Conservation (phyloP, 2,329 filamentous ascomycete genomes). For the Botrytis fabae region DNA sequence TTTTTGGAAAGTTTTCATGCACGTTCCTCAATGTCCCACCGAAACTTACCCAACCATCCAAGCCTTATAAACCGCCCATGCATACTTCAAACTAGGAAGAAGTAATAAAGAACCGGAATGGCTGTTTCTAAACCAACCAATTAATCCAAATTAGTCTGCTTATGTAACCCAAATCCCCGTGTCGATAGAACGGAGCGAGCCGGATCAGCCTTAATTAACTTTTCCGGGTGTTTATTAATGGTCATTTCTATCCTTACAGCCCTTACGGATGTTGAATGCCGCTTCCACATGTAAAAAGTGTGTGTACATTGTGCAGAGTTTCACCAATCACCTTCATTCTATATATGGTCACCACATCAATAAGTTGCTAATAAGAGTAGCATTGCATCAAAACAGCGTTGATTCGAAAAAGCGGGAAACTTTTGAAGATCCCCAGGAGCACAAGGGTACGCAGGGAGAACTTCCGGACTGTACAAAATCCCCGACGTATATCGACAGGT, state of each 20-base stretch:
- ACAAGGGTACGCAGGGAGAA: slow-evolving; percentile 5
- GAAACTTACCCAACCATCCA: background rate
- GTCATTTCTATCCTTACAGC: background rate
- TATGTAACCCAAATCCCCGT: slow-evolving; percentile 4
- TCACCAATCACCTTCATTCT: background rate
- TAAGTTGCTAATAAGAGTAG: background rate
- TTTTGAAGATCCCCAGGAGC: background rate
- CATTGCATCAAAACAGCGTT: background rate
- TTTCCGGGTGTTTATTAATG: background rate
- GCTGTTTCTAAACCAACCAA: background rate
- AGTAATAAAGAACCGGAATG: background rate
- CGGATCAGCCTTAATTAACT: slow-evolving; percentile 9
- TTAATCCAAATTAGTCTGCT: background rate
- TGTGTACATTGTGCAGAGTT: background rate
- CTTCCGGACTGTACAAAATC: background rate
- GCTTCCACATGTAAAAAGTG: background rate
- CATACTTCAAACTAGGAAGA: background rate
- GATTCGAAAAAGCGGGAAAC: background rate
- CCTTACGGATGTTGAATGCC: slow-evolving; percentile 3
- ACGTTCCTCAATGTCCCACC: background rate
- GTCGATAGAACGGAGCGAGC: slow-evolving; percentile 16
- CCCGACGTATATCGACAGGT: slow-evolving; percentile 1
- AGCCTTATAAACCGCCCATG: background rate
- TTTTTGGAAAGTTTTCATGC: slow-evolving; percentile 16
- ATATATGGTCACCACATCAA: background rate